These are phyloP conservation scores for Trametes cingulata DNA, from an alignment of 768 basidiomycete species.

Conservation along the genomic window DNA sequence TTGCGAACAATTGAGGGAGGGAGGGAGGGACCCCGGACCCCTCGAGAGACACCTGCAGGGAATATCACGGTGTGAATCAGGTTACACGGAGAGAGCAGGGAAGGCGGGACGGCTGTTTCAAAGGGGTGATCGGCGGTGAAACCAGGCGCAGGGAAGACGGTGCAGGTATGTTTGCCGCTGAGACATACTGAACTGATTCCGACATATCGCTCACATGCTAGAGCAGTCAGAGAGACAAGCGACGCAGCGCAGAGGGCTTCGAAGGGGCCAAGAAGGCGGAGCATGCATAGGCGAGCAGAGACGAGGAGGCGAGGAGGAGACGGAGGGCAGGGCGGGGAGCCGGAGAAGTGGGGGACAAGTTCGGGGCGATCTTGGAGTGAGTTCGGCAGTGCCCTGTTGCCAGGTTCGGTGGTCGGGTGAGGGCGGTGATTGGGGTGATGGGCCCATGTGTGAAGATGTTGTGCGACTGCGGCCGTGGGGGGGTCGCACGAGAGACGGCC, in stretches of 20 bases:
- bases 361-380: not conserved
- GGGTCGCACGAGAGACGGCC: too few species aligned
- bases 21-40: not conserved
- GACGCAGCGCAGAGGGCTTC: too few species aligned
- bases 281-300: not conserved
- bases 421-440: slow-evolving; percentile 2
- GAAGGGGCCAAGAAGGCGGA: not conserved
- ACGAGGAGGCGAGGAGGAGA: not conserved
- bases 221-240: too few species aligned
- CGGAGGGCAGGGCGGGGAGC: not conserved
- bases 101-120: not conserved
- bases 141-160: not conserved
- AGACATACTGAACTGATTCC: not conserved
- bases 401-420: not conserved
- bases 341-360: not conserved
- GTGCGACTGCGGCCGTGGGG: not conserved
- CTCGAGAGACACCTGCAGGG: not conserved
- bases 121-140: too few species aligned
- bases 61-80: not conserved
- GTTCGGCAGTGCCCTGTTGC: not conserved
- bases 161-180: slow-evolving; percentile 5
- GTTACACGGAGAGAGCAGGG: not conserved
- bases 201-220: too few species aligned
- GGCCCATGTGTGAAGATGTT: not conserved
- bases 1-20: not conserved